Evolutionary conservation across 441 rosid species (phyloP), one percentile per base, ranked within the genome.

Genomic region (Jatropha multifida): DNA sequence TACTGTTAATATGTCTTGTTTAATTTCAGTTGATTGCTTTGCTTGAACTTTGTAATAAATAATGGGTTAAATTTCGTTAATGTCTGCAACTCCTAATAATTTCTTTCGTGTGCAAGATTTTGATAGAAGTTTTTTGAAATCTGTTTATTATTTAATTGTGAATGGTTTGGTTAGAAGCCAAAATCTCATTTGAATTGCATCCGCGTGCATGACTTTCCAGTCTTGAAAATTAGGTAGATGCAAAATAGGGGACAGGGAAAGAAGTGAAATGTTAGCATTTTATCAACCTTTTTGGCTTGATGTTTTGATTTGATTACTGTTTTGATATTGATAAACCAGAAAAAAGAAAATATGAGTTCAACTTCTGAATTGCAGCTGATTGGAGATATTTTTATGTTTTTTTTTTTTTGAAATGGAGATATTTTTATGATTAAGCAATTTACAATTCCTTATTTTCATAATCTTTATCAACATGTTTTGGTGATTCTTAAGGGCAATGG

Each of bases 401-500:
- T 23, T 23, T 23, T 23, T 23, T 23, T 23, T n/a, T n/a, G n/a
- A 23, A 23, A 23, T 74, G 26, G 4, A 58, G 15, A 1, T 10
- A 51, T 5, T 32, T 38, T 76, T 54, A 44, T n/a, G 15, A 18
- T 65, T 59, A 56, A 5, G 65, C 59, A 27, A 44, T 15, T 18
- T 7, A 14, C 38, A 12, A 14, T 32, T 18, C 1, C 0, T 15
- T 12, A 8, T 26, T 62, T 73, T 27, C 42, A 18, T 17, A 15
- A 40, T 11, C 7, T 42, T 62, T 44, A 44, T 44, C 17, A 18
- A 32, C 2, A 8, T 37, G 27, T 76, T 63, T 84, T 73, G 37
- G 20, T 78, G 58, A 66, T 75, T 77, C 65, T 69, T 55, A 85
- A 95, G 99, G 77, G 99, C 97, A 17, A 93, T 92, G 98, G 98